Evolutionary conservation across 1,139 yeast genomes (phyloP).

Genomic region (Candida dubliniensis): DNA sequence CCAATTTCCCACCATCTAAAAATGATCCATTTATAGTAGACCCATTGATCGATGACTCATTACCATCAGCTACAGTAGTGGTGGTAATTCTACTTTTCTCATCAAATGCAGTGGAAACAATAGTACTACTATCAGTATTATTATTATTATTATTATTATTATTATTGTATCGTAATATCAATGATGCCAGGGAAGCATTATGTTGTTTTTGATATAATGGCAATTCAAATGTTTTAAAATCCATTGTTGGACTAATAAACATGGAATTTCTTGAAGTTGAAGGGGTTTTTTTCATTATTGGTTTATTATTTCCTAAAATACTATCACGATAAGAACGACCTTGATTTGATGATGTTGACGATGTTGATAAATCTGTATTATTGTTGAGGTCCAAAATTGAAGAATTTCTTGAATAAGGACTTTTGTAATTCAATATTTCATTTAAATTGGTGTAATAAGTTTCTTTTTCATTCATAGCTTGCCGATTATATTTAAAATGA

Average conservation of each 20-base stretch:
- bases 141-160: no score
- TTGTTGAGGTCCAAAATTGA: slow-evolving; percentile 3
- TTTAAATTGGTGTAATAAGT: slow-evolving; percentile 22
- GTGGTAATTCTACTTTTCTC: neutral
- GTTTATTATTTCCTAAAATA: slow-evolving; percentile 21
- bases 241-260: slow-evolving; percentile 38
- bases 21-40: slow-evolving; percentile 1
- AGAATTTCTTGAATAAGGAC: slow-evolving; percentile 9
- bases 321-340: slow-evolving; percentile 11
- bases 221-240: slow-evolving; percentile 18
- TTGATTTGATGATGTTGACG: slow-evolving; percentile 8
- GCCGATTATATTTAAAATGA: slow-evolving; percentile 23
- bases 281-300: slow-evolving; percentile 20
- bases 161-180: slow-evolving; percentile 1
- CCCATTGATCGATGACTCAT: neutral
- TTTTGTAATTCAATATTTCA: slow-evolving; percentile 13
- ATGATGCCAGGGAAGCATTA: slow-evolving; percentile 9
- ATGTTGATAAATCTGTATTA: neutral
- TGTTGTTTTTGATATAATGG: slow-evolving; percentile 20
- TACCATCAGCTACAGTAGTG: neutral
- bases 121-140: slow-evolving; percentile 1
- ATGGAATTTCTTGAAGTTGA: slow-evolving; percentile 29
- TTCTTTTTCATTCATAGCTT: slow-evolving; percentile 42
- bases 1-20: slow-evolving; percentile 1
- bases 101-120: neutral